A percentile compares a stretch with the other conserved stretches of the same genome.
Evolutionary conservation across 768 basidiomycete genomes (phyloP).

Genomic region (Tylopilus balloui): DNA sequence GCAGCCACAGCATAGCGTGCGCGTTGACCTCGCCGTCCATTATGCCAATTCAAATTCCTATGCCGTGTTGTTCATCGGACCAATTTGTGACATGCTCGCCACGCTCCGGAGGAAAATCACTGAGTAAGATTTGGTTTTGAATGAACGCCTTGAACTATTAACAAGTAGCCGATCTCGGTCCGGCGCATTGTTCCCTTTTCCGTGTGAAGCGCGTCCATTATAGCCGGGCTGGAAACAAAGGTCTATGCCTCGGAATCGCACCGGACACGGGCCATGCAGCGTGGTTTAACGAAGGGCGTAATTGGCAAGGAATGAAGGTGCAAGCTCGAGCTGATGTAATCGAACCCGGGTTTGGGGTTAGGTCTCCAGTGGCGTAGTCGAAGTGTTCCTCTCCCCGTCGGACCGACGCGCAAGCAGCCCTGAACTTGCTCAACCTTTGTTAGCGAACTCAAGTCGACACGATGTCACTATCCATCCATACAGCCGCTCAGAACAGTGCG

Average conservation of each 20-base stretch:
- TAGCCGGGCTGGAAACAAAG: background rate
- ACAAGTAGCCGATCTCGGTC: background rate
- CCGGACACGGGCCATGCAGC: background rate
- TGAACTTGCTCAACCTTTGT: too few relatives aligned
- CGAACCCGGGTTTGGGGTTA: constrained; percentile 24
- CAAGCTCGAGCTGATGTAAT: background rate
- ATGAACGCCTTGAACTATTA: background rate
- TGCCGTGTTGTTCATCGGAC: background rate
- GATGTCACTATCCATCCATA: constrained; percentile 51
- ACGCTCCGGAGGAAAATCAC: background rate
- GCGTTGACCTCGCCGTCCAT: background rate
- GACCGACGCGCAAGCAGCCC: constrained; percentile 11
- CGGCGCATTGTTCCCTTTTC: background rate
- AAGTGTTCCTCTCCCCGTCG: too few relatives aligned
- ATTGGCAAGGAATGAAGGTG: background rate
- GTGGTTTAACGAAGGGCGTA: background rate
- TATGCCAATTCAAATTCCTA: constrained; percentile 20
- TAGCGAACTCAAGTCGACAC: background rate
- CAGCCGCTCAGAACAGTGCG: constrained; percentile 66
- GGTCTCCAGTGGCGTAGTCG: constrained; percentile 3
- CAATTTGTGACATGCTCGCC: background rate
- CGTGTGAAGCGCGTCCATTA: background rate
- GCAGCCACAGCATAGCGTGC: constrained; percentile 5
- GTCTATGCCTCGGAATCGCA: too few relatives aligned
- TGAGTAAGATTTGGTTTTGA: background rate